phyloP scores from a whole-genome alignment of 2,329 filamentous ascomycete genomes.

The Hymenotorrendiella dingleyae region DNA sequence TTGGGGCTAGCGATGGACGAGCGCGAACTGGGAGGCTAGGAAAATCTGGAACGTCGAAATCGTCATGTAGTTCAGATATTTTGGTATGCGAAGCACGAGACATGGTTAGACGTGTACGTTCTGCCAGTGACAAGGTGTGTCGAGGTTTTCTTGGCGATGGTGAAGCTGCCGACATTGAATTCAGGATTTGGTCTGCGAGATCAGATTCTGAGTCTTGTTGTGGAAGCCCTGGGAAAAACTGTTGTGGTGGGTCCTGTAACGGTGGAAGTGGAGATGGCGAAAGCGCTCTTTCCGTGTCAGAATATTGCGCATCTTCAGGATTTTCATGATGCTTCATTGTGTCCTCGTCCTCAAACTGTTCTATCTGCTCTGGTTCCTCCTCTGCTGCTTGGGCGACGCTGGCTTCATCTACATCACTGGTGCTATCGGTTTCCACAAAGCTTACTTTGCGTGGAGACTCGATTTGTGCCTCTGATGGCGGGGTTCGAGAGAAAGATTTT shows the following conservation, averaged over 20 bases:
- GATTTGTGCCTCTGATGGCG: conserved; percentile 11
- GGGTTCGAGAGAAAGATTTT: conserved; percentile 21
- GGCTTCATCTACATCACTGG: background rate
- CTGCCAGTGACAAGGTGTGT: conserved; percentile 59
- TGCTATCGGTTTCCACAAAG: background rate
- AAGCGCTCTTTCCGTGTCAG: background rate
- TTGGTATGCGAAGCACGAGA: conserved; percentile 46
- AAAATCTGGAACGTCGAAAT: conserved; percentile 25
- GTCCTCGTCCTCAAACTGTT: background rate
- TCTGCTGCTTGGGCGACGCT: background rate
- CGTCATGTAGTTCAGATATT: conserved; percentile 27
- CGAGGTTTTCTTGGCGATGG: conserved; percentile 52
- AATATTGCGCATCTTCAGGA: background rate
- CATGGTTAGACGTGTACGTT: conserved; percentile 80
- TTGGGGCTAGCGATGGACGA: conserved; percentile 11
- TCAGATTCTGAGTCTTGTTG: conserved; percentile 27
- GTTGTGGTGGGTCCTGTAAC: conserved; percentile 6
- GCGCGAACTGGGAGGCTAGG: conserved; percentile 21
- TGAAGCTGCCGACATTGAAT: conserved; percentile 48
- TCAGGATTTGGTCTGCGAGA: conserved; percentile 50
- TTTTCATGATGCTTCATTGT: background rate
- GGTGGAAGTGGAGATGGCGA: conserved; percentile 8
- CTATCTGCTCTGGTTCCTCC: background rate
- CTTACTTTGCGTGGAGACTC: background rate
- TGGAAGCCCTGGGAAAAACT: background rate